Conservation (phyloP, 768 basidiomycete genomes). For the Rhodotorula paludigena region DNA sequence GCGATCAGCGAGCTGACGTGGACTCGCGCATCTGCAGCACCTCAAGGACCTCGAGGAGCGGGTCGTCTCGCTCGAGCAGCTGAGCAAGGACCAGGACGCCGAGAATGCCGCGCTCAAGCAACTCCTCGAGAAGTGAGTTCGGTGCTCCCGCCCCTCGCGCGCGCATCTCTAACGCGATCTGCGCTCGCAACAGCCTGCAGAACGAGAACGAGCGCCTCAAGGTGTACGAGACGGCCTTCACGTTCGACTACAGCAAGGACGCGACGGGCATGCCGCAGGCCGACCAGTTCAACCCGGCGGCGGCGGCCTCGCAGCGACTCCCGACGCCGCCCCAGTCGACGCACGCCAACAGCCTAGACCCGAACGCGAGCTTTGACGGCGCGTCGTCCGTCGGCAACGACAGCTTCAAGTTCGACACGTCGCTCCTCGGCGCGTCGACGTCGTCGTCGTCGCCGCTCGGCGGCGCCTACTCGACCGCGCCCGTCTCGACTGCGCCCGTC, state of each 20-base stretch:
- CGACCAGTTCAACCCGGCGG: not conserved
- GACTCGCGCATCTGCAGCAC: constrained; percentile 55
- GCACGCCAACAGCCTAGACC: not conserved
- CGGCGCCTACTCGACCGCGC: not conserved
- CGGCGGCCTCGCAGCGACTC: too few relatives aligned
- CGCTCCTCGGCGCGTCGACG: not conserved
- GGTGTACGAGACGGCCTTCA: constrained; percentile 32
- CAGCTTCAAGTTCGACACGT: constrained; percentile 7
- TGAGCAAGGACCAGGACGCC: constrained; percentile 2
- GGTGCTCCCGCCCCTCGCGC: not conserved
- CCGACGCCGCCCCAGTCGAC: not conserved
- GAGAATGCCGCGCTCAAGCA: constrained; percentile 38
- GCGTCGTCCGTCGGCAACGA: not conserved
- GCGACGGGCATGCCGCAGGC: constrained; percentile 25
- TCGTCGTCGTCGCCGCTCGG: not conserved
- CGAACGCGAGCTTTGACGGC: too few relatives aligned
- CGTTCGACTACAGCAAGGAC: constrained; percentile 32
- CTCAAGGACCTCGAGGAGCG: constrained; percentile 56
- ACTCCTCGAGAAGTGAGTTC: constrained; percentile 25
- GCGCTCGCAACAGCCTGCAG: constrained; percentile 14
- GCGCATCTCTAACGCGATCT: not conserved
- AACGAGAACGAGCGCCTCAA: constrained; percentile 37
- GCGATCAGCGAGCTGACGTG: not conserved
- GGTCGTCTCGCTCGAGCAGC: constrained; percentile 26
- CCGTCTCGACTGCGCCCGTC: not conserved